Base-by-base conservation (phyloP, 2,329 filamentous ascomycete species). In the Xylariaceae sp. region DNA sequence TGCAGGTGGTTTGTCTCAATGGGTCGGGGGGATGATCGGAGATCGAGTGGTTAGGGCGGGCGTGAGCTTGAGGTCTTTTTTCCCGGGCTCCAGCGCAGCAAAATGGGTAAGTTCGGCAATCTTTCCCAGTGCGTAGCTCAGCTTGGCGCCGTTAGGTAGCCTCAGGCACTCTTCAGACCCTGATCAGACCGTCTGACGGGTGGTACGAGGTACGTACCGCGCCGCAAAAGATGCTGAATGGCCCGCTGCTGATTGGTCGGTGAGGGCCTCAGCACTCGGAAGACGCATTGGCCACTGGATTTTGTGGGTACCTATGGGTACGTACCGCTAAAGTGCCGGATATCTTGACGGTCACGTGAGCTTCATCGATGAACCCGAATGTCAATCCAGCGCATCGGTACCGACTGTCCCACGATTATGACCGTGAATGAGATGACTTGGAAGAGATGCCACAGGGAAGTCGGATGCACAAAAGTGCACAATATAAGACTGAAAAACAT, bases 31-130 rank as follows among this genome's bases (percentile, higher is more conserved):
- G 23, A 47, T 63, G 23, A 47, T 63, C 56, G 55, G 55, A 47
- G 53, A 69, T 66, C 59, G 66, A 64, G 62, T 66, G 66, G 62
- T 61, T 17, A 18, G 7, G 44, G 44, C 60, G 65, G 66, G 66
- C 62, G 66, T 68, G 64, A 65, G 66, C 64, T 72, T 81, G 79
- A 81, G 79, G 78, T 80, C 75, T 78, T 80, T 79, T 80, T 78
- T 75, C 75, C 70, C 17, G 17, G 70, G 62, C 58, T 51, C 9
- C 51, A 30, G 23, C 23, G 23, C 62, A 47, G 60, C 62, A 57
- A 68, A 66, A 67, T 62, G 11, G 18, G 48, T 13, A 17, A 62
- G 64, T 63, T 60, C 48, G 59, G 59, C 30, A 54, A 51, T 53
- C 61, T 64, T 59, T 58, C 23, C 23, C 23, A 30, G 23, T 30